phyloP scores from a whole-genome alignment of 2,329 filamentous ascomycete species.

The Escovopsis sp. region DNA sequence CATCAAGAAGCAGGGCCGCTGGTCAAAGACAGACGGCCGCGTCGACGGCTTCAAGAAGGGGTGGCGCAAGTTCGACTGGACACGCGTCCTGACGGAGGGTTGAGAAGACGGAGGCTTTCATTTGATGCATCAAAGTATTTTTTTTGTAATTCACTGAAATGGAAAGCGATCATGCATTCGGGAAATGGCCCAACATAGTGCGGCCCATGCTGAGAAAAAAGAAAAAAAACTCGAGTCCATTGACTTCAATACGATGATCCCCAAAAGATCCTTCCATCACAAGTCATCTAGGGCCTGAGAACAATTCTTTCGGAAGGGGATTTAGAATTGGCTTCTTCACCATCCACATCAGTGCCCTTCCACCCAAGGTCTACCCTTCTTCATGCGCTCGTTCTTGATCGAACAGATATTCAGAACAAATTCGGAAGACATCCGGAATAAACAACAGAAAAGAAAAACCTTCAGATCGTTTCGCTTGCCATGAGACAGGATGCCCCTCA shows the following conservation, averaged over 20 bases:
- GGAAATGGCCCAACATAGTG: neutral
- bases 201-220: neutral
- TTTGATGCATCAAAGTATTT: neutral
- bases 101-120: neutral
- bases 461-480: neutral
- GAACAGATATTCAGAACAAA: neutral
- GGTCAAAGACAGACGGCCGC: conserved; percentile 56
- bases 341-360: neutral
- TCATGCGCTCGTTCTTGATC: no score
- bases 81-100: conserved; percentile 36
- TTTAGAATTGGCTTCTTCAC: no score
- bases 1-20: conserved; percentile 80
- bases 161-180: no score
- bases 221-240: no score
- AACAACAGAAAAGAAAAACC: neutral
- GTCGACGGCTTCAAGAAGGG: conserved; percentile 66
- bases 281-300: neutral
- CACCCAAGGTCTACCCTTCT: neutral
- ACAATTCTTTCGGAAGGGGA: no score
- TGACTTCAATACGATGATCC: neutral
- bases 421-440: neutral
- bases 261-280: neutral
- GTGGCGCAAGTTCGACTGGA: conserved; percentile 92
- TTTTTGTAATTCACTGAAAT: neutral
- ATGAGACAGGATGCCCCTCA: neutral